Conservation (phyloP, 2,329 filamentous ascomycete genomes). For the Acarospora socialis region DNA sequence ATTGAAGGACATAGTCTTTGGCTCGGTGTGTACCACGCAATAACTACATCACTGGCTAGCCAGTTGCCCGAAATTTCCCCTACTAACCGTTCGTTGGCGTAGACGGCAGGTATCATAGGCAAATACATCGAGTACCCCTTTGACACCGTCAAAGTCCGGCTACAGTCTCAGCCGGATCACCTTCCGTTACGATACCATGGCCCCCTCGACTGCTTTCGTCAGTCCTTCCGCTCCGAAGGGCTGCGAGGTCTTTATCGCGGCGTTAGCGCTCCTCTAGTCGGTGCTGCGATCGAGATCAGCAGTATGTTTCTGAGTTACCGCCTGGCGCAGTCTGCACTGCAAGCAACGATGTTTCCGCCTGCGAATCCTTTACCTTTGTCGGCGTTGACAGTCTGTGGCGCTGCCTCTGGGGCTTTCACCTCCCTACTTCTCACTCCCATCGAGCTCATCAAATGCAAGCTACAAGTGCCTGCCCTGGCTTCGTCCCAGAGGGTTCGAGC, state of each 20-base stretch:
- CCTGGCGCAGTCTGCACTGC: slow-evolving; percentile 46
- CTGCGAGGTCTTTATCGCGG: slow-evolving; percentile 74
- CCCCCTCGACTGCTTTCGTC: slow-evolving; percentile 82
- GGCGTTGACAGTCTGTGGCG: slow-evolving; percentile 65
- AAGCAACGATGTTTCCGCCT: slow-evolving; percentile 40
- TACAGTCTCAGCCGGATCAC: slow-evolving; percentile 87
- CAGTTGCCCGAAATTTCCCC: not conserved
- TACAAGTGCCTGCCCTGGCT: slow-evolving; percentile 54
- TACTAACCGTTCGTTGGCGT: not conserved
- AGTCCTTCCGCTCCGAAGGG: slow-evolving; percentile 58
- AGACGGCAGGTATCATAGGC: slow-evolving; percentile 73
- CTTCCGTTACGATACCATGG: slow-evolving; percentile 70
- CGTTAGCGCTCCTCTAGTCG: slow-evolving; percentile 78
- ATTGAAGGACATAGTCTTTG: slow-evolving; percentile 74
- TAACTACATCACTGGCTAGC: slow-evolving; percentile 1
- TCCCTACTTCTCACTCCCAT: slow-evolving; percentile 87
- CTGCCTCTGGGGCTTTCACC: slow-evolving; percentile 74
- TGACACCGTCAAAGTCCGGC: slow-evolving; percentile 92
- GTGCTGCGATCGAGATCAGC: slow-evolving; percentile 83
- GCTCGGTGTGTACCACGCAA: slow-evolving; percentile 48
- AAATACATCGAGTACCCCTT: slow-evolving; percentile 99
- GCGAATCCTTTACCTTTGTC: slow-evolving; percentile 50
- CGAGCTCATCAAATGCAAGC: slow-evolving; percentile 95
- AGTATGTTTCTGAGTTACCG: slow-evolving; percentile 87
- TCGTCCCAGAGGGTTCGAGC: slow-evolving; percentile 22